Conservation (phyloP, 2,329 filamentous ascomycete genomes). For the Pezicula carpinea region DNA sequence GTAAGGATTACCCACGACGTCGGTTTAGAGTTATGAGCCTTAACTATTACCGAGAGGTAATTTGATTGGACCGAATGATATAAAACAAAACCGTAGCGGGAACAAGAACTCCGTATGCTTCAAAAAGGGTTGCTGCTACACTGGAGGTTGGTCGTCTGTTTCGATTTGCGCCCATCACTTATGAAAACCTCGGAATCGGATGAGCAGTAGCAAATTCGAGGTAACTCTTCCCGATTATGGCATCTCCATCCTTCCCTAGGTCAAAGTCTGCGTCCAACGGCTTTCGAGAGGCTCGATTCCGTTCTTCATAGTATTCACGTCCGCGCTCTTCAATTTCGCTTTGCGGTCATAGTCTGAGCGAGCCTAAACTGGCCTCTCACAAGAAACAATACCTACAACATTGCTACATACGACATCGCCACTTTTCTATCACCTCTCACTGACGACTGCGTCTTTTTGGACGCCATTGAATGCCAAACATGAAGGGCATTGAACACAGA, state of each 20-base stretch:
- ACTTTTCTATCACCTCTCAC: background rate
- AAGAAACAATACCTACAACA: slow-evolving; percentile 2
- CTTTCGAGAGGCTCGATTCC: background rate
- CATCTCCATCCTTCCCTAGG: background rate
- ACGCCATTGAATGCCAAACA: background rate
- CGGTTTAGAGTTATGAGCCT: too few species aligned
- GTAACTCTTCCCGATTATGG: too few species aligned
- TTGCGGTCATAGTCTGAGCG: background rate
- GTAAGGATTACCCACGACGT: too few species aligned
- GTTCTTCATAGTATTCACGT: background rate
- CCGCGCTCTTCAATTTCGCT: background rate
- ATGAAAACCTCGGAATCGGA: background rate
- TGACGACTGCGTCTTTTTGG: background rate
- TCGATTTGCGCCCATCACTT: background rate
- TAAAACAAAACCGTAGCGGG: too few species aligned
- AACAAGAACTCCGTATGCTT: too few species aligned
- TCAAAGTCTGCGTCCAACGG: background rate
- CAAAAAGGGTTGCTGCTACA: too few species aligned
- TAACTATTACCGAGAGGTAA: too few species aligned
- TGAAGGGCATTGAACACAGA: slow-evolving; percentile 1
- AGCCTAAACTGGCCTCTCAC: background rate
- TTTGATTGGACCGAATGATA: too few species aligned
- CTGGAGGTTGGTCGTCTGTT: too few species aligned
- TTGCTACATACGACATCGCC: too few species aligned
- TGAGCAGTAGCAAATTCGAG: background rate